Evolutionary conservation across 2,329 filamentous ascomycete species (phyloP), one percentile per base, ranked within the genome.

Genomic region (Byssochlamys sp.): DNA sequence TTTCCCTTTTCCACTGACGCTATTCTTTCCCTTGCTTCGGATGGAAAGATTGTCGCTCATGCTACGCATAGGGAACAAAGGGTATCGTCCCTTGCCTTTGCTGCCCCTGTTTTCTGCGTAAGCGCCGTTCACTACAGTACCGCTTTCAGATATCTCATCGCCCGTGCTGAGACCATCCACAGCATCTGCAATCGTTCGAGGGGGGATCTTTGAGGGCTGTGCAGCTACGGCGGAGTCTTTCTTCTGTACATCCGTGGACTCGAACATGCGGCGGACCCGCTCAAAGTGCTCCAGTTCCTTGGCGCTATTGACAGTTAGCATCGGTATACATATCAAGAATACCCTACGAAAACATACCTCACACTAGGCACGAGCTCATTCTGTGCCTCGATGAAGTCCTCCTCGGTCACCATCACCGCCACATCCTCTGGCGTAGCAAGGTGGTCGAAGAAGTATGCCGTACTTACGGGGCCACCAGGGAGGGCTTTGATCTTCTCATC

Each of bases 361-460:
- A 99, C 94, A 75, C 87, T 91, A 14, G 91, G 91, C n/a, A 97
- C 86, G 48, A 99, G 81, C 75, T 97, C 94, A 50, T 78, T 78
- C 67, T 92, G 85, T 0, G 94, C 94, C 27, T 83, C 83, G 25
- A 87, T 71, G 69, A 99, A 99, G 72, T 99, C 94, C 53, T 88
- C 82, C 72, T 96, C 92, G 0, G 84, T 88, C 28, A 99, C 94
- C 75, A 89, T 85, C 62, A 99, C 92, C 27, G 87, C 83, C 1
- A 92, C 84, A 68, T 99, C 94, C 52, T 89, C 88, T 10, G 86
- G 81, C 0, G 84, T 89, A 12, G 92, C 91, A 63, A 89, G 80
- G 74, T 97, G 92, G 69, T 99, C 94, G 71, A 99, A 99, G 77
- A 91, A 99, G 74, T 94, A 91, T 0, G 91, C 92, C 1, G 92